These are phyloP conservation scores for Lactarius akahatsu DNA, from an alignment of 768 basidiomycete genomes.

Conservation along the genomic window DNA sequence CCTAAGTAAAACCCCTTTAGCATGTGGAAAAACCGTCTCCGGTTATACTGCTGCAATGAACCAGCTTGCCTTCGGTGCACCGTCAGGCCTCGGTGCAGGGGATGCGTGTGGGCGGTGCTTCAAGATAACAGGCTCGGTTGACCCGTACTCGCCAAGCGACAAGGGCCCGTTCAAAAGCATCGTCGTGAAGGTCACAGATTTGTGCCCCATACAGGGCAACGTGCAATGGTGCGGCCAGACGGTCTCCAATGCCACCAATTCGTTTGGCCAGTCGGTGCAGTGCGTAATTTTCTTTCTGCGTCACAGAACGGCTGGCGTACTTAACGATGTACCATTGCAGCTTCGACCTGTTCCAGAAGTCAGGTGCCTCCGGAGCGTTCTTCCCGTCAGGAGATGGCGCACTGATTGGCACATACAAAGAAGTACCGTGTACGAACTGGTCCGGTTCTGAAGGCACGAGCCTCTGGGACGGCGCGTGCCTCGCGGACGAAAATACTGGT, in stretches of 20 bases:
- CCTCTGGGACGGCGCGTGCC: slow-evolving; percentile 51
- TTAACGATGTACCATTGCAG: slow-evolving; percentile 33
- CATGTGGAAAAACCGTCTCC: slow-evolving; percentile 51
- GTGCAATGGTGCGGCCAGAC: slow-evolving; percentile 57
- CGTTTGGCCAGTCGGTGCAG: slow-evolving; percentile 50
- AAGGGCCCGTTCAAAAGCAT: slow-evolving; percentile 55
- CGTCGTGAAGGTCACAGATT: slow-evolving; percentile 50
- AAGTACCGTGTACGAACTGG: slow-evolving; percentile 60
- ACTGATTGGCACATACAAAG: slow-evolving; percentile 51
- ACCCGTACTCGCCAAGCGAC: slow-evolving; percentile 53
- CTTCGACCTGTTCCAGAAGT: slow-evolving; percentile 62
- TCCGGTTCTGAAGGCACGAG: slow-evolving; percentile 48
- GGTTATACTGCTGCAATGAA: slow-evolving; percentile 59
- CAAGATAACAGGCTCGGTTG: slow-evolving; percentile 51
- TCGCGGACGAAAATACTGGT: slow-evolving; percentile 47
- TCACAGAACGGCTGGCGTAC: background rate
- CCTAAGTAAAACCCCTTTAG: slow-evolving; percentile 34
- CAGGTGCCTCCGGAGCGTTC: slow-evolving; percentile 50
- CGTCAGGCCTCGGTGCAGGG: slow-evolving; percentile 51
- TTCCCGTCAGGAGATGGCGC: slow-evolving; percentile 57
- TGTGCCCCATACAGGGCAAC: slow-evolving; percentile 50
- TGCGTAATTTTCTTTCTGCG: slow-evolving; percentile 34
- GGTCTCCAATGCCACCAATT: slow-evolving; percentile 42
- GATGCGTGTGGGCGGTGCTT: slow-evolving; percentile 67
- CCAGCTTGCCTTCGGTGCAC: slow-evolving; percentile 55